Conservation (phyloP, 1,139 yeast genomes). For the Zygosaccharomyces pseudobailii region DNA sequence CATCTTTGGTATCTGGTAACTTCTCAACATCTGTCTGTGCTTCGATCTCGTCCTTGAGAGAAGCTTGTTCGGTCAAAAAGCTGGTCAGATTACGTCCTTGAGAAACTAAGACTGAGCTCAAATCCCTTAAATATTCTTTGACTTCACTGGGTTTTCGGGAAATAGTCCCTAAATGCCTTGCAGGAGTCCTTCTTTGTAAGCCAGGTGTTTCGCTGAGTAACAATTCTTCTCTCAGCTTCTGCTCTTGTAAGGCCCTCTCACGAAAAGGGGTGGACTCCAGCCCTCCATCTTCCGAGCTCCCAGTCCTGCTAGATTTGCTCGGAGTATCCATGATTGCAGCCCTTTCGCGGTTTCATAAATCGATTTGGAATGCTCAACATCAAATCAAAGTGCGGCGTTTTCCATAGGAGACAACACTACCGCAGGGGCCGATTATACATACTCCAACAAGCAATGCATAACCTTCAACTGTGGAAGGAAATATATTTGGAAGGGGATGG, state of each 20-base stretch:
- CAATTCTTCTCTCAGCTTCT: constrained; percentile 18
- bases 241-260: constrained; percentile 23
- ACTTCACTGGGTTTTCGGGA: constrained; percentile 18
- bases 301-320: constrained; percentile 1
- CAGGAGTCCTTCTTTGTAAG: constrained; percentile 11
- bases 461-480: too few species aligned
- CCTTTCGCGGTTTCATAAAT: neutral
- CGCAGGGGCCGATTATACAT: neutral
- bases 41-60: neutral
- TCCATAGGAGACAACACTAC: neutral
- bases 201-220: constrained; percentile 24
- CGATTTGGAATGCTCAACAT: neutral
- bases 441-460: too few species aligned
- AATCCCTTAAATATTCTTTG: constrained; percentile 20
- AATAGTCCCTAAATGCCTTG: constrained; percentile 6
- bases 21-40: neutral
- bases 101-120: constrained; percentile 24
- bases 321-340: constrained; percentile 13
- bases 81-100: constrained; percentile 14
- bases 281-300: constrained; percentile 1
- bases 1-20: neutral
- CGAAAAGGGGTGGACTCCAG: constrained; percentile 23
- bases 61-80: constrained; percentile 6
- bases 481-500: too few species aligned
- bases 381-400: neutral